Base-by-base conservation (phyloP, 805 yeast genomes). In the Suhomyces canberraensis region DNA sequence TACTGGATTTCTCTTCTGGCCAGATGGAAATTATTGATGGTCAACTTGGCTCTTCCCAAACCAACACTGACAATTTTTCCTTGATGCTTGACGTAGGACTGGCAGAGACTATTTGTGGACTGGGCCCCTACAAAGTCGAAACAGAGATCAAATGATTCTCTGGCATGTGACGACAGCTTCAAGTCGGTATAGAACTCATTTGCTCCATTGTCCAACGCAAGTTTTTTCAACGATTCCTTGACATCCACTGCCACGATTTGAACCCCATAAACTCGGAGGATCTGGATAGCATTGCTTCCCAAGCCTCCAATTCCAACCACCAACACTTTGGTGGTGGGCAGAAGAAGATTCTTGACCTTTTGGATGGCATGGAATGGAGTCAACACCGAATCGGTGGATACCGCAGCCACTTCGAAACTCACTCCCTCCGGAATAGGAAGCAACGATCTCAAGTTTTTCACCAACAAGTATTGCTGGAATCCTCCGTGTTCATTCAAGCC, bases 31-130 rank as follows among this genome's bases (percentile, higher is more conserved):
- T 66, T 62, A 25, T 52, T 52, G 25, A 69, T 40, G 4, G 33
- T 32, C 14, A 70, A 42, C 29, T 58, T 55, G 35, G 53, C 49
- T 21, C 50, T 51, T 1, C 71, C 75, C 41, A 73, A 52, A 1
- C 78, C 78, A 6, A 71, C 61, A 45, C 69, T 60, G 16, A 66
- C 52, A 21, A 72, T 60, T 29, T 54, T 60, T 4, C 78, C 78
- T 7, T 51, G 48, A 7, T 45, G 27, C 16, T 52, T 58, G 19
- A 66, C 62, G 40, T 53, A 72, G 11, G 45, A 43, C 37, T 48
- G 62, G 40, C 30, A 51, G 41, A 29, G 60, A 57, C 58, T 57
- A 25, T 52, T 45, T 1, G 66, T 57, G 4, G 47, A 47, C 39
- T 60, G 68, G 27, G 49, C 40, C 1, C 73, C 73, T 20, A 58